These are phyloP conservation scores for Nelumbo lutea DNA, from an alignment of 164 flowering plant species.

Conservation along the genomic window DNA sequence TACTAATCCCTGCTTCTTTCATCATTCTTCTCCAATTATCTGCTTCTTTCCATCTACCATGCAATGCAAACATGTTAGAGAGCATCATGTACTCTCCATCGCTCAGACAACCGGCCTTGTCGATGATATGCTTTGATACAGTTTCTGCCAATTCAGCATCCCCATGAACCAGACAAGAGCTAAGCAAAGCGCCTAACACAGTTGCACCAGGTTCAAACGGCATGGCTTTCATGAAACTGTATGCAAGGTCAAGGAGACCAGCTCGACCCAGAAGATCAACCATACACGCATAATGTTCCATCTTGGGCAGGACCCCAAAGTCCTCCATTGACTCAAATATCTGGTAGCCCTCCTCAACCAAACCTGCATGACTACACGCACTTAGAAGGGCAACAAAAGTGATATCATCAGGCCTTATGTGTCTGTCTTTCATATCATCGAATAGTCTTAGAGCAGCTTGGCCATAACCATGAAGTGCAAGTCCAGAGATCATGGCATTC, in stretches of 20 bases:
- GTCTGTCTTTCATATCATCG: conserved; percentile 14
- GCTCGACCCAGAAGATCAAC: conserved; percentile 43
- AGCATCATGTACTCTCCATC: conserved; percentile 49
- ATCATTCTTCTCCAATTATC: conserved; percentile 38
- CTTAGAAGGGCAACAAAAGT: conserved; percentile 40
- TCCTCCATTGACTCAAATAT: conserved; percentile 32
- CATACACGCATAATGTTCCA: conserved; percentile 46
- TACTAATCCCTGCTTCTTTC: conserved; percentile 32
- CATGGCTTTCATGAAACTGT: conserved; percentile 27
- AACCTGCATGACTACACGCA: conserved; percentile 40
- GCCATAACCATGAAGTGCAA: conserved; percentile 38
- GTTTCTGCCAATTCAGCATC: conserved; percentile 29
- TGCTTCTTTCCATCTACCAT: conserved; percentile 32
- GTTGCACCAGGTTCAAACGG: conserved; percentile 37
- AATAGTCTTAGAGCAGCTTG: conserved; percentile 29
- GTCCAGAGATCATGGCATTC: conserved; percentile 40
- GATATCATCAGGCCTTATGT: conserved; percentile 31
- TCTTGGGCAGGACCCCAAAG: conserved; percentile 28
- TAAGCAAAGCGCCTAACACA: conserved; percentile 33
- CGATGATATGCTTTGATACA: conserved; percentile 13
- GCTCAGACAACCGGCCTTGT: conserved; percentile 14
- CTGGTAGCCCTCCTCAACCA: conserved; percentile 30
- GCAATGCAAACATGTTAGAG: conserved; percentile 35
- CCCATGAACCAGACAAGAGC: conserved; percentile 34
- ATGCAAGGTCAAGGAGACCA: conserved; percentile 25